These are phyloP conservation scores for Pisolithus microcarpus DNA, from an alignment of 768 basidiomycete genomes.

Conservation along the genomic window DNA sequence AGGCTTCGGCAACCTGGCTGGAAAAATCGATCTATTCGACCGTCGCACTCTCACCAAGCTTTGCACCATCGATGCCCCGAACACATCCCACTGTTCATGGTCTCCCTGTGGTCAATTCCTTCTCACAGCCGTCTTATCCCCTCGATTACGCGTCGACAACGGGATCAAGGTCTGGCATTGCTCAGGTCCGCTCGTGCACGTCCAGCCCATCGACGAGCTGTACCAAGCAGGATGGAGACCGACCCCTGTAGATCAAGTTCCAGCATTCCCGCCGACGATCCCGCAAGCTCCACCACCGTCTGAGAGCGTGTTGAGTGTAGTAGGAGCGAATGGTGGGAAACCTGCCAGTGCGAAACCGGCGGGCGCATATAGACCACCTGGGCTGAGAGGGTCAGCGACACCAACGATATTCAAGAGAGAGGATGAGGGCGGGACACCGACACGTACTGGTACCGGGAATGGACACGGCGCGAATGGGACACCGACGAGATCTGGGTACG, in stretches of 20 bases:
- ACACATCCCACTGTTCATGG: slow-evolving; percentile 94
- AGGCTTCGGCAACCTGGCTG: slow-evolving; percentile 95
- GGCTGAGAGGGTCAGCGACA: slow-evolving; percentile 83
- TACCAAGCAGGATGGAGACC: slow-evolving; percentile 88
- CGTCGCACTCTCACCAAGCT: slow-evolving; percentile 78
- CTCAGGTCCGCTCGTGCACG: slow-evolving; percentile 77
- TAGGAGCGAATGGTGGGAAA: slow-evolving; percentile 46
- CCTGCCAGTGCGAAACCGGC: slow-evolving; percentile 57
- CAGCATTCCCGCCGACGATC: slow-evolving; percentile 59
- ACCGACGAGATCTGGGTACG: slow-evolving; percentile 50
- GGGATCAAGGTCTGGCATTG: slow-evolving; percentile 97
- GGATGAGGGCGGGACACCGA: slow-evolving; percentile 72
- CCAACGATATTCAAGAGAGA: slow-evolving; percentile 87
- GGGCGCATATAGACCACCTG: slow-evolving; percentile 90
- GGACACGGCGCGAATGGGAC: slow-evolving; percentile 41
- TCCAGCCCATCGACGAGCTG: slow-evolving; percentile 77
- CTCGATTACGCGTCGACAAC: slow-evolving; percentile 93
- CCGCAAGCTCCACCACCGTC: slow-evolving; percentile 64
- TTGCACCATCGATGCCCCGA: slow-evolving; percentile 78
- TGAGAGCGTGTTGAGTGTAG: slow-evolving; percentile 44
- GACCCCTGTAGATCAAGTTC: slow-evolving; percentile 53
- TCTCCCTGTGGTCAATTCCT: slow-evolving; percentile 89
- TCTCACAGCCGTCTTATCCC: slow-evolving; percentile 92
- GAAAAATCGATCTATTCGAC: slow-evolving; percentile 89
- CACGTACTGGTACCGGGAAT: slow-evolving; percentile 38